Conservation (phyloP, 331 rosid species). For the Quercus tomentella region DNA sequence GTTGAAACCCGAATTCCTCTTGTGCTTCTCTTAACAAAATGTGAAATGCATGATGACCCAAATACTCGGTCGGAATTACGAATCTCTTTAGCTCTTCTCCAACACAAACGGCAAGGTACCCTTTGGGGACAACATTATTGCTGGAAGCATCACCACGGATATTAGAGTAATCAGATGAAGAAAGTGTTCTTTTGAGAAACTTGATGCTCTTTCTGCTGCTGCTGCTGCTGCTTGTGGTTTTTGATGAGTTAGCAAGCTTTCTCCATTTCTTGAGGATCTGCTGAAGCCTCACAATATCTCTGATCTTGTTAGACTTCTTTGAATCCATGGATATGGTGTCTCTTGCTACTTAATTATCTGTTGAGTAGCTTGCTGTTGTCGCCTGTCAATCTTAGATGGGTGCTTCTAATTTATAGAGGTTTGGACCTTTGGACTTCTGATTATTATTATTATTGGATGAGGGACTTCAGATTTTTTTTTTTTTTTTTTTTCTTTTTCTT, state of each 20-base stretch:
- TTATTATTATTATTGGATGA: too few relatives aligned
- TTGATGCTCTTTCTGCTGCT: slow-evolving; percentile 48
- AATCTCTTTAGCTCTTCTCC: slow-evolving; percentile 75
- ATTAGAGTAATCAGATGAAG: slow-evolving; percentile 35
- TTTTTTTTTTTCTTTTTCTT: too few relatives aligned
- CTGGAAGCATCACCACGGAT: slow-evolving; percentile 21
- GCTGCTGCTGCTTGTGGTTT: slow-evolving; percentile 18
- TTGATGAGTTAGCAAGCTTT: slow-evolving; percentile 67
- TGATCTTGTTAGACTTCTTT: slow-evolving; percentile 84
- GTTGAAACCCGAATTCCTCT: slow-evolving; percentile 92
- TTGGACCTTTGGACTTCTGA: background rate
- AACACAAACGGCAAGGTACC: slow-evolving; percentile 78
- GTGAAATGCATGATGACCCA: slow-evolving; percentile 66
- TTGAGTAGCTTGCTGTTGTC: slow-evolving; percentile 16
- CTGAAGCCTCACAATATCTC: slow-evolving; percentile 87
- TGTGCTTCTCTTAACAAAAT: slow-evolving; percentile 76
- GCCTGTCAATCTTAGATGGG: slow-evolving; percentile 9
- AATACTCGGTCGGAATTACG: slow-evolving; percentile 68
- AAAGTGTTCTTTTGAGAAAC: slow-evolving; percentile 70
- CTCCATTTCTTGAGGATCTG: slow-evolving; percentile 96
- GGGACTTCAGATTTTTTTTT: too few relatives aligned
- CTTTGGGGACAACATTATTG: slow-evolving; percentile 72
- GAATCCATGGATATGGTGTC: slow-evolving; percentile 44
- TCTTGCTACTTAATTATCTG: slow-evolving; percentile 12
- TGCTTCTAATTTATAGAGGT: slow-evolving; percentile 51